Conservation (phyloP, 73 alveolate species). For the Breviolum minutum region DNA sequence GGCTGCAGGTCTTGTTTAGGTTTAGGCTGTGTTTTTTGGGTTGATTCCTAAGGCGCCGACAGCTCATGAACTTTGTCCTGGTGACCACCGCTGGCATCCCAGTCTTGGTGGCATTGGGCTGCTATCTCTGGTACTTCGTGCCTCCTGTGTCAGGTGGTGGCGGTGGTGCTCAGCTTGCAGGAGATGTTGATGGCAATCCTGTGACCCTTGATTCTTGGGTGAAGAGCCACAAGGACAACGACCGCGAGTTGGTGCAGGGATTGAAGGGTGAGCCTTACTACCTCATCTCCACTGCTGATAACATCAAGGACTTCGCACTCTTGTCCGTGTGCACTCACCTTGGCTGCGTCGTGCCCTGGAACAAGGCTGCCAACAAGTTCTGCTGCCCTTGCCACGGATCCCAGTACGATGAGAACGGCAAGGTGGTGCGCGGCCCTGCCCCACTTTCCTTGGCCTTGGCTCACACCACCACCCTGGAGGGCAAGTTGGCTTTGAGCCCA, state of each 20-base stretch:
- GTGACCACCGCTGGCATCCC: slow-evolving; percentile 88
- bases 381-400: slow-evolving; percentile 95
- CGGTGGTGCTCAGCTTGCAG: slow-evolving; percentile 54
- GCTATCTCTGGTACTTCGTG: slow-evolving; percentile 88
- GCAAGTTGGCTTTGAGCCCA: slow-evolving; percentile 72
- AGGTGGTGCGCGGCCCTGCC: slow-evolving; percentile 95
- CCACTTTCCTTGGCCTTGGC: slow-evolving; percentile 93
- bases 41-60: slow-evolving; percentile 40
- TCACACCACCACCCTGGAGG: slow-evolving; percentile 60
- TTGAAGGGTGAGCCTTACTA: slow-evolving; percentile 93
- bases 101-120: slow-evolving; percentile 53
- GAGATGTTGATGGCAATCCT: slow-evolving; percentile 68
- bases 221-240: slow-evolving; percentile 75
- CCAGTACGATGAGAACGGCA: slow-evolving; percentile 94
- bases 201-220: slow-evolving; percentile 74
- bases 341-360: slow-evolving; percentile 94
- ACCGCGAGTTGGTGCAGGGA: slow-evolving; percentile 95
- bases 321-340: slow-evolving; percentile 88
- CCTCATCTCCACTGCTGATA: slow-evolving; percentile 67
- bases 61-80: slow-evolving; percentile 85
- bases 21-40: neutral
- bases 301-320: slow-evolving; percentile 81
- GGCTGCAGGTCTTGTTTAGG: neutral
- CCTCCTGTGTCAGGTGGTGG: slow-evolving; percentile 81
- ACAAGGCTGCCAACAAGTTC: slow-evolving; percentile 65